phyloP scores from a whole-genome alignment of 441 rosid genomes.

The Populus tomentosa region DNA sequence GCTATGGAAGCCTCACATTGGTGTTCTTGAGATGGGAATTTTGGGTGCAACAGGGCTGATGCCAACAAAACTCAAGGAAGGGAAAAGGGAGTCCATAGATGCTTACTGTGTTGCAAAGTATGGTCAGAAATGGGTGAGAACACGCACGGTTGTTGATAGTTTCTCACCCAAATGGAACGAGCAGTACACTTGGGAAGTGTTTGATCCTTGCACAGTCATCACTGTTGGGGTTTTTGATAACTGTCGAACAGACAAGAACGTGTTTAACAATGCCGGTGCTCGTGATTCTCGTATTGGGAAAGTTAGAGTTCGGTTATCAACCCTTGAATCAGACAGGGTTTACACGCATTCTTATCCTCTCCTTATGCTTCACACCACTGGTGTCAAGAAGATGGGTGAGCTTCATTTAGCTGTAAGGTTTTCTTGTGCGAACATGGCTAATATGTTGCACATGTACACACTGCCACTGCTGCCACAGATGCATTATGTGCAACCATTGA shows the following conservation, averaged over 20 bases:
- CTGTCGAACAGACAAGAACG: constrained; percentile 30
- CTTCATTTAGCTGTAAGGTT: constrained; percentile 31
- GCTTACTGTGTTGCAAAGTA: constrained; percentile 54
- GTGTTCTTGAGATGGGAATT: constrained; percentile 52
- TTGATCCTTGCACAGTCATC: constrained; percentile 49
- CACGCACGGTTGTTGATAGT: constrained; percentile 40
- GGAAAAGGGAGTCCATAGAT: constrained; percentile 41
- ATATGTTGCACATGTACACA: constrained; percentile 28
- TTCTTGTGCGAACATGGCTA: constrained; percentile 25
- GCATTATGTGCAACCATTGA: constrained; percentile 29
- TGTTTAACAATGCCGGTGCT: neutral
- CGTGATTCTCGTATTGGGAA: constrained; percentile 45
- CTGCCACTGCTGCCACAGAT: constrained; percentile 25
- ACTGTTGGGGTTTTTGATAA: constrained; percentile 54
- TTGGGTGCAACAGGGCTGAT: constrained; percentile 37
- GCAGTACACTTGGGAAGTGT: constrained; percentile 66
- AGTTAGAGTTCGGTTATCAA: constrained; percentile 46
- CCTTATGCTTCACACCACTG: constrained; percentile 25
- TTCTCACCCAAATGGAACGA: constrained; percentile 52
- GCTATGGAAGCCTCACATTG: constrained; percentile 36
- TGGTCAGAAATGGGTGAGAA: constrained; percentile 50
- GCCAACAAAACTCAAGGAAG: constrained; percentile 40
- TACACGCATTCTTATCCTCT: constrained; percentile 52
- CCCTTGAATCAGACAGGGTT: constrained; percentile 41
- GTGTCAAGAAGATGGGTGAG: constrained; percentile 31